phyloP scores from a whole-genome alignment of 768 basidiomycete genomes.

The Kockovaella imperatae region DNA sequence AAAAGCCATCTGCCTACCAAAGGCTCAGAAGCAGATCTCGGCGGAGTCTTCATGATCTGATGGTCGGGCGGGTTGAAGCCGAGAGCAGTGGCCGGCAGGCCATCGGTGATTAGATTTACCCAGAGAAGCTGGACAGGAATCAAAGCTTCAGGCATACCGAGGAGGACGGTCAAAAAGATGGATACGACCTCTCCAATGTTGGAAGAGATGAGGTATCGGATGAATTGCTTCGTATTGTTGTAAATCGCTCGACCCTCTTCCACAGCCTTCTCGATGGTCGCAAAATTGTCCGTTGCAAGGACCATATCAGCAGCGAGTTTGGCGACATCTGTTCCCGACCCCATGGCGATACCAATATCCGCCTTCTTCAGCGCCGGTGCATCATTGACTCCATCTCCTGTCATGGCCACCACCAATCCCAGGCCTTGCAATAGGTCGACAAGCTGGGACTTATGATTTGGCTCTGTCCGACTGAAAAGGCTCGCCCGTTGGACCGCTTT shows the following conservation, averaged over 20 bases:
- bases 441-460: constrained; percentile 85
- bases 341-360: constrained; percentile 98
- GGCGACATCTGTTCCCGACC: constrained; percentile 95
- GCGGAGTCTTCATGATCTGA: constrained; percentile 86
- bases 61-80: constrained; percentile 97
- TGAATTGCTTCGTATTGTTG: constrained; percentile 99
- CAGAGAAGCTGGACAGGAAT: constrained; percentile 96
- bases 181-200: constrained; percentile 93
- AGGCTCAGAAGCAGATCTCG: constrained; percentile 80
- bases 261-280: constrained; percentile 90
- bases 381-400: constrained; percentile 93
- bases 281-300: constrained; percentile 69
- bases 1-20: constrained; percentile 89
- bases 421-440: constrained; percentile 88
- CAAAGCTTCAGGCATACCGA: constrained; percentile 99
- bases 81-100: constrained; percentile 89
- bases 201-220: constrained; percentile 92
- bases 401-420: constrained; percentile 91
- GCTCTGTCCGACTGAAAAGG: constrained; percentile 89
- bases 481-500: constrained; percentile 77
- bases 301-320: constrained; percentile 99
- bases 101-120: constrained; percentile 94
- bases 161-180: constrained; percentile 91
- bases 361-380: constrained; percentile 95
- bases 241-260: constrained; percentile 97